These are phyloP conservation scores for Citeromyces matritensis DNA, from an alignment of 805 yeast species.

Conservation along the genomic window DNA sequence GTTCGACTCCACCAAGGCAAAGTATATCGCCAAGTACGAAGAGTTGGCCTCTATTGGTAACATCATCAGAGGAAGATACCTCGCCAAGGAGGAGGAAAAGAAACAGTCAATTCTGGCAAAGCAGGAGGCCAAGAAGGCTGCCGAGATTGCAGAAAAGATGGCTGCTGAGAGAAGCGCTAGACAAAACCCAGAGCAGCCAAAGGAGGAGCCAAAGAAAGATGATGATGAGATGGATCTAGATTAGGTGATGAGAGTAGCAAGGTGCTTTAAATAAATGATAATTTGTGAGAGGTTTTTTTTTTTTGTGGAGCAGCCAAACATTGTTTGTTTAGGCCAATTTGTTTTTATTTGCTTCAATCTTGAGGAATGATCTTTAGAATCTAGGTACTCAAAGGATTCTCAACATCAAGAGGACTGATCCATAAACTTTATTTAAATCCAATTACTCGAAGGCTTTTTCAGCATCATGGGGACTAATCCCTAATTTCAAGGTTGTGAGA, in stretches of 20 bases:
- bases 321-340: background rate
- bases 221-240: too few species aligned
- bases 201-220: conserved; percentile 14
- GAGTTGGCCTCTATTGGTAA: conserved; percentile 93
- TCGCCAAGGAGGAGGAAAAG: conserved; percentile 90
- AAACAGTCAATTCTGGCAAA: conserved; percentile 77
- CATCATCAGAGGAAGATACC: conserved; percentile 88
- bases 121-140: conserved; percentile 76
- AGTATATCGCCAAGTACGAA: conserved; percentile 94
- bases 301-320: too few species aligned
- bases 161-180: conserved; percentile 63
- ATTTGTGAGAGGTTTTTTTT: too few species aligned
- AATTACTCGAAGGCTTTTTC: too few species aligned
- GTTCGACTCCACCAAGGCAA: conserved; percentile 90
- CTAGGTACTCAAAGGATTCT: too few species aligned
- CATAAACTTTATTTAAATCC: too few species aligned
- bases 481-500: too few species aligned
- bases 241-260: too few species aligned
- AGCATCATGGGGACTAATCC: too few species aligned
- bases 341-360: background rate
- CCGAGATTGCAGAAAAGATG: conserved; percentile 70
- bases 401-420: too few species aligned
- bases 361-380: too few species aligned
- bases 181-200: conserved; percentile 4
- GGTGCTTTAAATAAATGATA: too few species aligned